A percentile compares a stretch with the other conserved stretches of the same genome.
Evolutionary conservation across 441 rosid genomes (phyloP).

Genomic region (Pelargonium citronellum): DNA sequence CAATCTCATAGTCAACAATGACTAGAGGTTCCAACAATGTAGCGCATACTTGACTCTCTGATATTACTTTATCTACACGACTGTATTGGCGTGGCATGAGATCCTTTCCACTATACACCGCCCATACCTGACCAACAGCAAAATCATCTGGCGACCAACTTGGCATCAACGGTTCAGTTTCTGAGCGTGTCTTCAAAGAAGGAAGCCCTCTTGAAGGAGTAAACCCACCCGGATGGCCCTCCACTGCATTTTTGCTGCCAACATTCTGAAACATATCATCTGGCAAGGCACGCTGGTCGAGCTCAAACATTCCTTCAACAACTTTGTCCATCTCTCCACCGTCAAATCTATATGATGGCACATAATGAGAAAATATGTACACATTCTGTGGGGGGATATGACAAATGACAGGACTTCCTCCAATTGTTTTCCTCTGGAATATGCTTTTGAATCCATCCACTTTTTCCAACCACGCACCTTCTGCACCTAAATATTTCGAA

Average conservation of each 20-base stretch:
- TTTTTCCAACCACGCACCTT: conserved; percentile 17
- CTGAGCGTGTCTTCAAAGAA: conserved; percentile 2
- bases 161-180: conserved; percentile 14
- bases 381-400: conserved; percentile 23
- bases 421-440: conserved; percentile 22
- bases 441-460: conserved; percentile 20
- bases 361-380: conserved; percentile 24
- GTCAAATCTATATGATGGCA: conserved; percentile 21
- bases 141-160: conserved; percentile 17
- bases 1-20: conserved; percentile 20
- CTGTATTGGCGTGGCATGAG: conserved; percentile 21
- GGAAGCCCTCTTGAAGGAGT: conserved; percentile 10
- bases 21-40: conserved; percentile 24
- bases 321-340: conserved; percentile 26
- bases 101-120: conserved; percentile 22
- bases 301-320: conserved; percentile 24
- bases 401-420: conserved; percentile 20
- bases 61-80: conserved; percentile 9
- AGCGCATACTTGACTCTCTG: conserved; percentile 17
- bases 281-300: conserved; percentile 28
- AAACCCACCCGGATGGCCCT: neutral
- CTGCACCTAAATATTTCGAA: conserved; percentile 23
- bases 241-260: conserved; percentile 6
- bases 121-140: conserved; percentile 23
- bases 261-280: conserved; percentile 19